These are phyloP conservation scores for Prunus fruticosa DNA, from an alignment of 306 rosid species.

Conservation along the genomic window DNA sequence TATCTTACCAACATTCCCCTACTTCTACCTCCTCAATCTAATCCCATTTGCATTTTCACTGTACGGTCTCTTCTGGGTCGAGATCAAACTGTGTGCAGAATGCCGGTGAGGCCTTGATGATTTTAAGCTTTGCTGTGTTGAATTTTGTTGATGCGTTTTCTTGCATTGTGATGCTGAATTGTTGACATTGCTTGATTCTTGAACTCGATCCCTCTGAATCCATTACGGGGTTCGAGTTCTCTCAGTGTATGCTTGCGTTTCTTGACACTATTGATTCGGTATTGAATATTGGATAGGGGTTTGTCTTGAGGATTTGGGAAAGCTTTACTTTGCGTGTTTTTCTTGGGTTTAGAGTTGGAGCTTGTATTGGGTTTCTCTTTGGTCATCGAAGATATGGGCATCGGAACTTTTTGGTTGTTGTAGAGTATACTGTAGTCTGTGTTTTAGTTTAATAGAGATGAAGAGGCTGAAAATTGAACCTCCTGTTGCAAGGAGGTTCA, in stretches of 20 bases:
- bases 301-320: constrained; percentile 17
- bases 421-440: constrained; percentile 24
- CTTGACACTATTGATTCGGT: constrained; percentile 13
- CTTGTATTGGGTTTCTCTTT: constrained; percentile 26
- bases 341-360: constrained; percentile 8
- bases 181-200: constrained; percentile 36
- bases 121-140: constrained; percentile 22
- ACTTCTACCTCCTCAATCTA: neutral
- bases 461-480: constrained; percentile 72
- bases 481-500: constrained; percentile 64
- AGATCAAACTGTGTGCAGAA: constrained; percentile 20
- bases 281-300: constrained; percentile 12
- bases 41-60: neutral
- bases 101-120: constrained; percentile 33
- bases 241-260: constrained; percentile 1
- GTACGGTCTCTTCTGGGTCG: neutral
- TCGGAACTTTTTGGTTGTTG: constrained; percentile 35
- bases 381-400: constrained; percentile 22
- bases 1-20: neutral
- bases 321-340: constrained; percentile 3
- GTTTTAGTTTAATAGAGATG: constrained; percentile 37
- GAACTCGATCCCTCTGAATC: constrained; percentile 27
- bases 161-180: constrained; percentile 29
- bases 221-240: constrained; percentile 8
- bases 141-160: constrained; percentile 22